Evolutionary conservation across 176 grass and related monocot species (phyloP), one percentile per base, ranked within the genome.

Genomic region (Microstegium vimineum): DNA sequence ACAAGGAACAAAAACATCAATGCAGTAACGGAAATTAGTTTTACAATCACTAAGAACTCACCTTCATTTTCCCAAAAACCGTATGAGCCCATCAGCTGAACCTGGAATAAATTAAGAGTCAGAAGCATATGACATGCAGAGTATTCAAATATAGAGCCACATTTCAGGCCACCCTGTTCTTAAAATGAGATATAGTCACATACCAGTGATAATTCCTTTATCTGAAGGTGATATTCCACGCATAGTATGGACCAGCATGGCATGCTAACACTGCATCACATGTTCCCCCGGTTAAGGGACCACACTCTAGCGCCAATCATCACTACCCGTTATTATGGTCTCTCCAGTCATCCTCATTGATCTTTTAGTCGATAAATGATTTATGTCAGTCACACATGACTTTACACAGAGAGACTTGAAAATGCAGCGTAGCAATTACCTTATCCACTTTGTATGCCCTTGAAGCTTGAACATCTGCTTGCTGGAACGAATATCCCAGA

Each of bases 1-100:
- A n/a, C n/a, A n/a, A n/a, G 22, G 30, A 28, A 77, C 66, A 77
- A 42, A 79, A 78, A 5, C 16, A 71, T 33, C 38, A 85, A 82
- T 77, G 36, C 18, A 43, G 51, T 68, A 69, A 74, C 22, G 65
- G 14, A 65, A 77, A 40, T 57, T 71, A 56, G 73, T 74, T 71
- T 71, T 66, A 72, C 26, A 68, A 81, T 66, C 60, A 61, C 28
- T 33, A 86, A 77, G 75, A 52, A 10, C 75, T 87, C 81, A 95
- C 96, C 96, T 99, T 99, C 96, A 85, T 90, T 99, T 95, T 99
- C 96, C 96, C 96, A 99, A 89, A 98, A 99, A 99, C 63, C 91
- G 87, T 85, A 99, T 90, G 77, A 99, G 89, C 69, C 96, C 93
- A 64, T 99, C 96, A 81, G 91, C 81, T 62, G 96, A 99, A 87